phyloP scores from a whole-genome alignment of 768 basidiomycete genomes.

The Suillus brevipes region DNA sequence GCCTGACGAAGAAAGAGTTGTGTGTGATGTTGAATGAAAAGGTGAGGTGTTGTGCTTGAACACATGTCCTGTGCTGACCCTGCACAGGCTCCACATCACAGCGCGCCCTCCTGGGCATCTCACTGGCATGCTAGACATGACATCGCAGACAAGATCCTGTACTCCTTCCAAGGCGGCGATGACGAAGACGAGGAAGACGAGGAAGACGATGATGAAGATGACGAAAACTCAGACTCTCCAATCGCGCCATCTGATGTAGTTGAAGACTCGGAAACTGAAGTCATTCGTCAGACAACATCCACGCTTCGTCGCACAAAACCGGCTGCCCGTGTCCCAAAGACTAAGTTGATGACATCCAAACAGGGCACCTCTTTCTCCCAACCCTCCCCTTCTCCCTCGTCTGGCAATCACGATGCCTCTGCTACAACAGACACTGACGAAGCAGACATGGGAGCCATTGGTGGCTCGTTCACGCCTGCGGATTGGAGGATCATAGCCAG shows the following conservation, averaged over 20 bases:
- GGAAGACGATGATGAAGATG: slow-evolving; percentile 22
- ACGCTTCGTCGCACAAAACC: slow-evolving; percentile 10
- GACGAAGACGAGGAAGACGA: slow-evolving; percentile 43
- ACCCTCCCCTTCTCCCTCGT: background rate
- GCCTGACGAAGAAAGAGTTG: slow-evolving; percentile 52
- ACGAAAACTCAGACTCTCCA: slow-evolving; percentile 22
- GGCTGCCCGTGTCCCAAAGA: background rate
- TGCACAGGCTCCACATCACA: slow-evolving; percentile 67
- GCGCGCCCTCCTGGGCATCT: slow-evolving; percentile 60
- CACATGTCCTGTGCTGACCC: slow-evolving; percentile 4
- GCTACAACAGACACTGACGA: slow-evolving; percentile 30
- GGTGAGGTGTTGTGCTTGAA: slow-evolving; percentile 25
- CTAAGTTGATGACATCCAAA: background rate
- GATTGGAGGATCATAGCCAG: slow-evolving; percentile 62
- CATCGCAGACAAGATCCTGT: slow-evolving; percentile 62
- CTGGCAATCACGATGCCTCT: slow-evolving; percentile 15
- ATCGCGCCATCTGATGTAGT: slow-evolving; percentile 11
- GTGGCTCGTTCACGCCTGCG: slow-evolving; percentile 55
- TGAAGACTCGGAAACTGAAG: slow-evolving; percentile 24
- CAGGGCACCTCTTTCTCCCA: background rate
- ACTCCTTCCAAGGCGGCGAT: slow-evolving; percentile 40
- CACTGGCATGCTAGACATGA: slow-evolving; percentile 69
- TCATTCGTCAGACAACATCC: slow-evolving; percentile 19
- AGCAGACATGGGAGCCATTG: slow-evolving; percentile 51
- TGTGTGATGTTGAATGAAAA: slow-evolving; percentile 57